Evolutionary conservation across 805 yeast genomes (phyloP).

Genomic region (Monosporozyma aerobia): DNA sequence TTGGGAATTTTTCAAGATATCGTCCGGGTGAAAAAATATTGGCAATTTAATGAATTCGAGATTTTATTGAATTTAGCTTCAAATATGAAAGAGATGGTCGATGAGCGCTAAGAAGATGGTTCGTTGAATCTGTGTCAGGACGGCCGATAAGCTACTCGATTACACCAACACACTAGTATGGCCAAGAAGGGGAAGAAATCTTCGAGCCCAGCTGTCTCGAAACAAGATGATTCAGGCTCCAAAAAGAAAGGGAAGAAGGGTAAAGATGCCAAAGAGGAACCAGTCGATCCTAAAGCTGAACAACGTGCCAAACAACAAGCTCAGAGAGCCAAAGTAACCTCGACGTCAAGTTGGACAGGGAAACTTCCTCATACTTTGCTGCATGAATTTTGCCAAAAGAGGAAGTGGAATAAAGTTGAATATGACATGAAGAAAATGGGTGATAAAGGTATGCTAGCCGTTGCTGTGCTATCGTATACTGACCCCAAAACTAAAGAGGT

Average conservation of each 20-base stretch:
- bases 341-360: conserved; percentile 85
- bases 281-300: conserved; percentile 9
- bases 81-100: not conserved
- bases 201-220: conserved; percentile 1
- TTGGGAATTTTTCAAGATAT: not conserved
- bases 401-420: conserved; percentile 80
- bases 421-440: conserved; percentile 55
- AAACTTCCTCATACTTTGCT: conserved; percentile 80
- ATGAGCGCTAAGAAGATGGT: not conserved
- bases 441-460: conserved; percentile 52
- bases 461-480: conserved; percentile 55
- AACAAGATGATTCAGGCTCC: conserved; percentile 3
- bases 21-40: not conserved
- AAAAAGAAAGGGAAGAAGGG: conserved; percentile 17
- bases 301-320: conserved; percentile 23
- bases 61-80: not conserved
- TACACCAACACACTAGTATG: not conserved
- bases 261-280: conserved; percentile 12
- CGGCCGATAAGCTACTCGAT: not conserved
- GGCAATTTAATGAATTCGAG: not conserved
- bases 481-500: conserved; percentile 75
- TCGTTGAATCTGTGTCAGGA: not conserved
- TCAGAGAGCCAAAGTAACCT: conserved; percentile 45
- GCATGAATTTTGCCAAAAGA: conserved; percentile 80
- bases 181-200: conserved; percentile 9